These are phyloP conservation scores for Nothophoma quercina DNA, from an alignment of 2,329 filamentous ascomycete species.

Conservation along the genomic window DNA sequence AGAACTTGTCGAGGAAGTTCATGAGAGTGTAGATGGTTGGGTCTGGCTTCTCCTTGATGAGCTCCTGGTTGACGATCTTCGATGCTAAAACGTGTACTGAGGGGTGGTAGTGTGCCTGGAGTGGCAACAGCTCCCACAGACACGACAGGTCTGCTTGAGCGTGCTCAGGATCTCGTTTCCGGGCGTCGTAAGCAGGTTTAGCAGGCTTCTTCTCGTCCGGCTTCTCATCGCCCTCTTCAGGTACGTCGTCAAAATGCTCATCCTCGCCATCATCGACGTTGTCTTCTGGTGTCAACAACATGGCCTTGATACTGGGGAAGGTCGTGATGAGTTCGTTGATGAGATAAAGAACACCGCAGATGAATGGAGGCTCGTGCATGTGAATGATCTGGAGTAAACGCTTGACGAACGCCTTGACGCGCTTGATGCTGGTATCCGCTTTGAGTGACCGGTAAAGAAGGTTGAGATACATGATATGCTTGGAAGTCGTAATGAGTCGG, in stretches of 20 bases:
- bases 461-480: slow-evolving; percentile 95
- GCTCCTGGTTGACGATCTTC: slow-evolving; percentile 72
- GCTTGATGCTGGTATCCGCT: slow-evolving; percentile 85
- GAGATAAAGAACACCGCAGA: slow-evolving; percentile 91
- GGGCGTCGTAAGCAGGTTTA: slow-evolving; percentile 72
- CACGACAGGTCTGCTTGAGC: slow-evolving; percentile 92
- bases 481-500: slow-evolving; percentile 86
- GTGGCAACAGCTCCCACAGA: slow-evolving; percentile 89
- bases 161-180: slow-evolving; percentile 90
- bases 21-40: slow-evolving; percentile 88
- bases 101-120: slow-evolving; percentile 86
- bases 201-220: slow-evolving; percentile 25
- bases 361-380: slow-evolving; percentile 90
- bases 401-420: slow-evolving; percentile 96
- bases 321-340: slow-evolving; percentile 79
- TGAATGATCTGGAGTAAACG: slow-evolving; percentile 86
- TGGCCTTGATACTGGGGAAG: slow-evolving; percentile 80
- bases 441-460: slow-evolving; percentile 88
- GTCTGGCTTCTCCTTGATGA: slow-evolving; percentile 86
- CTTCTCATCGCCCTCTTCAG: slow-evolving; percentile 53
- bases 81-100: slow-evolving; percentile 86
- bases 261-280: slow-evolving; percentile 80
- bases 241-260: slow-evolving; percentile 73
- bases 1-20: slow-evolving; percentile 96
- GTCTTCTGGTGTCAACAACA: slow-evolving; percentile 73